phyloP scores from a whole-genome alignment of 2,329 filamentous ascomycete genomes.

The Aspergillus texensis region DNA sequence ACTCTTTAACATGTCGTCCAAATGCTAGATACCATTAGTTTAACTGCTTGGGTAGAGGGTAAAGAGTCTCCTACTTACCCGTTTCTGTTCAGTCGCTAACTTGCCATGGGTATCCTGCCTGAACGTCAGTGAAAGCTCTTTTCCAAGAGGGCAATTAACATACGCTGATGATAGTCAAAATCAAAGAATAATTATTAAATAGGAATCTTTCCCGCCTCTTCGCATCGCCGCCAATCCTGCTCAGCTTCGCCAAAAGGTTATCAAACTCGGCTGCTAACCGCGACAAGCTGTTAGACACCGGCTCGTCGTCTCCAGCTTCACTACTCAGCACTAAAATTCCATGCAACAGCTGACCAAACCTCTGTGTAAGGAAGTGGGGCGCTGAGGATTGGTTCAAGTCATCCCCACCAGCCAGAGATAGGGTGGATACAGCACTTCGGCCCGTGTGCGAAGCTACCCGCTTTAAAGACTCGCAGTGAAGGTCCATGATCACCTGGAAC shows the following conservation, averaged over 20 bases:
- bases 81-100: slow-evolving; percentile 68
- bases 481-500: slow-evolving; percentile 90
- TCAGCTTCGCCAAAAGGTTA: slow-evolving; percentile 75
- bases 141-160: slow-evolving; percentile 17
- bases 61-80: slow-evolving; percentile 30
- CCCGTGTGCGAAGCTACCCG: slow-evolving; percentile 53
- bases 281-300: slow-evolving; percentile 77
- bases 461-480: slow-evolving; percentile 85
- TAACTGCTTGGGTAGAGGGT: slow-evolving; percentile 1
- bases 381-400: slow-evolving; percentile 56
- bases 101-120: slow-evolving; percentile 50
- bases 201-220: slow-evolving; percentile 85
- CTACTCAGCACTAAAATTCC: slow-evolving; percentile 79
- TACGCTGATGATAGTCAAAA: slow-evolving; percentile 87
- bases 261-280: slow-evolving; percentile 82
- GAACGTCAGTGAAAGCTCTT: neutral
- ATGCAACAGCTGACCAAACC: slow-evolving; percentile 91
- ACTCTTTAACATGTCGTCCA: slow-evolving; percentile 44
- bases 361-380: slow-evolving; percentile 87
- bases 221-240: slow-evolving; percentile 73
- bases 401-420: slow-evolving; percentile 55
- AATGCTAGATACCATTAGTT: slow-evolving; percentile 36
- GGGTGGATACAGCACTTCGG: slow-evolving; percentile 54
- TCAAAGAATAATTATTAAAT: slow-evolving; percentile 92
- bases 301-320: slow-evolving; percentile 94